Evolutionary conservation across 2,329 filamentous ascomycete genomes (phyloP), one percentile per base, ranked within the genome.

Genomic region (Scytalidium sp.): DNA sequence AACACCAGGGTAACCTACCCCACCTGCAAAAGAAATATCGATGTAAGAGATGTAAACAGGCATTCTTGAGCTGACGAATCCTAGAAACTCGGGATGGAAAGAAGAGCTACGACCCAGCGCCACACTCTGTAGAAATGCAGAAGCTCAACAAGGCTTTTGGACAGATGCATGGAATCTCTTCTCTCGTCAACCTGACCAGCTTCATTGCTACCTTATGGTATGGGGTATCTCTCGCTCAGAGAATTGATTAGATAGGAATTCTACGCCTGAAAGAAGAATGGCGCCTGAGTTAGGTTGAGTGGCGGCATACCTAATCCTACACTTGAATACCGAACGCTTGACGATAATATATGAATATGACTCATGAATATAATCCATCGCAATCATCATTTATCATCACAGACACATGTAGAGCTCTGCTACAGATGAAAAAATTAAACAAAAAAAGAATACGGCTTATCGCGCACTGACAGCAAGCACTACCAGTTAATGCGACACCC

Each of bases 21-120:
- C 29, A 6, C 10, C 50, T n/a, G 39, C 19, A 27, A 2, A 19
- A 48, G 5, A n/a, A 7, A 7, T 19, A 19, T 29, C 13, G 20
- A 17, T 9, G 21, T 44, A 20, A 20, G 20, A 47, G 7, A 20
- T 15, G 21, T 25, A 2, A n/a, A 42, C 48, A 36, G 21, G 15
- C 43, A 43, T 19, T 53, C 11, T 11, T 9, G 25, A 15, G 36
- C 17, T 39, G 22, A 41, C 15, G 4, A 39, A 45, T 9, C 48
- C 41, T 53, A 84, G 92, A 93, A 75, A 90, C 87, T 54, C 84
- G 86, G 61, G 93, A 97, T 65, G 90, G 90, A 48, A 97, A 96
- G 78, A 88, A 87, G 66, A 89, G 85, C 68, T 88, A 87, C 62
- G 90, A 96, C 56, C 73, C 81, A 46, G 79, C 84, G 1, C 88